A percentile compares a stretch with the other conserved stretches of the same genome.
Conservation (phyloP, 768 basidiomycete species). For the Boletus reticuloceps region DNA sequence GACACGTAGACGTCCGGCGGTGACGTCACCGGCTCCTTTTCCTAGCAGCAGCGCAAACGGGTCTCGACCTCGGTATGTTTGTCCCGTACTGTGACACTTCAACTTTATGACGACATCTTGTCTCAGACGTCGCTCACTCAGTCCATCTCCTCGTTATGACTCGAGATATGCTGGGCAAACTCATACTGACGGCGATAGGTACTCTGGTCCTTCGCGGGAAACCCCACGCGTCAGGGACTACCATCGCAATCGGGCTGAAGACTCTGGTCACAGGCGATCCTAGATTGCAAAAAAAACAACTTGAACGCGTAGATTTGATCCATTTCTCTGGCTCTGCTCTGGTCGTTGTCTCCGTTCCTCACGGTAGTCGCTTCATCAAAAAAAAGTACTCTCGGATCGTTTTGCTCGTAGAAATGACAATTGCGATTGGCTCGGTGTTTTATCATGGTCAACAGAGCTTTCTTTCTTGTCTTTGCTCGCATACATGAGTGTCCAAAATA, state of each 20-base stretch:
- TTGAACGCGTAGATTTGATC: slow-evolving; percentile 5
- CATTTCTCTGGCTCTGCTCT: neutral
- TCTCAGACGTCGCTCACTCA: slow-evolving; percentile 68
- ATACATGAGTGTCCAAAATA: neutral
- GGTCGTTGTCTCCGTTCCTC: slow-evolving; percentile 1
- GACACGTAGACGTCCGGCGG: slow-evolving; percentile 49
- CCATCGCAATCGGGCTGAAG: slow-evolving; percentile 35
- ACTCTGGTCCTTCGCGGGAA: slow-evolving; percentile 39
- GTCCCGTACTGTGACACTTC: neutral
- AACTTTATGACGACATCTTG: neutral
- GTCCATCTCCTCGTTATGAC: slow-evolving; percentile 51
- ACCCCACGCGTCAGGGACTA: slow-evolving; percentile 39
- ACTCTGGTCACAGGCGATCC: slow-evolving; percentile 28
- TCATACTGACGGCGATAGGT: slow-evolving; percentile 44
- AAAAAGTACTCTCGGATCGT: slow-evolving; percentile 7
- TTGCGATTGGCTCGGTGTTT: neutral
- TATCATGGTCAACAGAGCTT: neutral
- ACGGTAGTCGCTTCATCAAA: neutral
- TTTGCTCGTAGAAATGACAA: slow-evolving; percentile 1
- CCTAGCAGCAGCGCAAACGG: slow-evolving; percentile 44
- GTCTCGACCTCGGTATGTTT: slow-evolving; percentile 39
- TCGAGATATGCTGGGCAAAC: slow-evolving; percentile 53
- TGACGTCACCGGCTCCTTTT: slow-evolving; percentile 52
- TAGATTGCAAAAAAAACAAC: slow-evolving; percentile 11
- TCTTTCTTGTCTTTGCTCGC: slow-evolving; percentile 5